Evolutionary conservation across 139 green algal genomes (phyloP).

Genomic region (Chloropicon primus): DNA sequence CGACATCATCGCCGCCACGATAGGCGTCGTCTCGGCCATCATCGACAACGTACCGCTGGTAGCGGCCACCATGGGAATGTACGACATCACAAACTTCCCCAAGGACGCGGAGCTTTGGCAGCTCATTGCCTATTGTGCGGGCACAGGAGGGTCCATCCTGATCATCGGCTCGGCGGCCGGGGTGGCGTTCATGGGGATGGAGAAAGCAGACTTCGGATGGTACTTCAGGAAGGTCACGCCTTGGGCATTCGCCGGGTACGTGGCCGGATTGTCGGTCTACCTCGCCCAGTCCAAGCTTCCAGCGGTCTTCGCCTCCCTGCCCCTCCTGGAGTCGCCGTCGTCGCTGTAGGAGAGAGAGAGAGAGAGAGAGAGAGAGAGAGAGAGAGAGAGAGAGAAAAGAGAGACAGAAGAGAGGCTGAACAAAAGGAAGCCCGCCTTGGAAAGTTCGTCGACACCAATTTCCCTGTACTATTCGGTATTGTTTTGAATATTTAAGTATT

Average conservation of each 20-base stretch:
- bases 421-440: no score
- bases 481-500: no score
- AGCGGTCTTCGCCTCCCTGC: not conserved
- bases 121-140: slow-evolving; percentile 52
- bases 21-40: slow-evolving; percentile 44
- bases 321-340: not conserved
- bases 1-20: slow-evolving; percentile 37
- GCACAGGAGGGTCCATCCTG: slow-evolving; percentile 54
- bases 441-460: no score
- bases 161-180: slow-evolving; percentile 54
- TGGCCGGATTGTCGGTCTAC: slow-evolving; percentile 23
- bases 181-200: slow-evolving; percentile 60
- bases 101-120: slow-evolving; percentile 38
- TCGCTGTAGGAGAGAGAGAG: no score
- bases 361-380: no score
- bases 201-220: slow-evolving; percentile 51
- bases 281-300: slow-evolving; percentile 7
- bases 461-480: no score
- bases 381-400: no score
- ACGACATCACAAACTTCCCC: slow-evolving; percentile 24
- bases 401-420: no score
- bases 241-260: slow-evolving; percentile 31
- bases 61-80: slow-evolving; percentile 64
- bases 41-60: slow-evolving; percentile 68
- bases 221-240: slow-evolving; percentile 43